These are phyloP conservation scores for Claviceps sp. DNA, from an alignment of 2,329 filamentous ascomycete genomes.

Conservation along the genomic window DNA sequence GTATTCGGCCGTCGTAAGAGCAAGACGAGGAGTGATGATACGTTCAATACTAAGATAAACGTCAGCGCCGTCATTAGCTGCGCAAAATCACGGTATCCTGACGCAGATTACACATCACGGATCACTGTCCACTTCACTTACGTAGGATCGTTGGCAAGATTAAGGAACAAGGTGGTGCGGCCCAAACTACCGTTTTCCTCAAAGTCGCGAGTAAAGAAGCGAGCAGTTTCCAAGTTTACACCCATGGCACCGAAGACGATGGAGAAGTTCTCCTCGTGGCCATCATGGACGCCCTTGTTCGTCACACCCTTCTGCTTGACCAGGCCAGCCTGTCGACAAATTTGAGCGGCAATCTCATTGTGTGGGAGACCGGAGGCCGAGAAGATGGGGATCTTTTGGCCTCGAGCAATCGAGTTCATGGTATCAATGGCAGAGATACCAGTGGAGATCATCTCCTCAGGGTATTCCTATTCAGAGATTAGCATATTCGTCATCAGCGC, in stretches of 20 bases:
- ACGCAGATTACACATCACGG: neutral
- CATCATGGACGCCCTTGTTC: conserved; percentile 92
- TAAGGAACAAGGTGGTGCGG: conserved; percentile 92
- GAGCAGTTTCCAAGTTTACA: conserved; percentile 97
- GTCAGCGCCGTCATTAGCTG: neutral
- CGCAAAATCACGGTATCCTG: neutral
- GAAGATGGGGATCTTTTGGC: conserved; percentile 99
- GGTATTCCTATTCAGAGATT: conserved; percentile 58
- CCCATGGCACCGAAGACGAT: conserved; percentile 99
- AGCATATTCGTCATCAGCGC: conserved; percentile 4
- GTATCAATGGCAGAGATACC: conserved; percentile 98
- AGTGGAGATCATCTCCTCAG: conserved; percentile 99
- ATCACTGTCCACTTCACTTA: conserved; percentile 31
- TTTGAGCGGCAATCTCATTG: conserved; percentile 98
- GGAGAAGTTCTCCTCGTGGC: conserved; percentile 97
- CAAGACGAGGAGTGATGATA: conserved; percentile 98
- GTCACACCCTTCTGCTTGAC: conserved; percentile 66
- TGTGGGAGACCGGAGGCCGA: conserved; percentile 95
- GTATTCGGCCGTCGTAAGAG: conserved; percentile 96
- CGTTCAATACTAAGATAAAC: conserved; percentile 70
- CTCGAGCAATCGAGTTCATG: conserved; percentile 96
- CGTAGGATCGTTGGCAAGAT: conserved; percentile 98
- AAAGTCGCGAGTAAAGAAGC: conserved; percentile 97
- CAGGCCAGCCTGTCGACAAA: conserved; percentile 90
- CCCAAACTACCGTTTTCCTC: conserved; percentile 99